phyloP scores from a whole-genome alignment of 495 filamentous ascomycete species.

The Durotheca rogersii region DNA sequence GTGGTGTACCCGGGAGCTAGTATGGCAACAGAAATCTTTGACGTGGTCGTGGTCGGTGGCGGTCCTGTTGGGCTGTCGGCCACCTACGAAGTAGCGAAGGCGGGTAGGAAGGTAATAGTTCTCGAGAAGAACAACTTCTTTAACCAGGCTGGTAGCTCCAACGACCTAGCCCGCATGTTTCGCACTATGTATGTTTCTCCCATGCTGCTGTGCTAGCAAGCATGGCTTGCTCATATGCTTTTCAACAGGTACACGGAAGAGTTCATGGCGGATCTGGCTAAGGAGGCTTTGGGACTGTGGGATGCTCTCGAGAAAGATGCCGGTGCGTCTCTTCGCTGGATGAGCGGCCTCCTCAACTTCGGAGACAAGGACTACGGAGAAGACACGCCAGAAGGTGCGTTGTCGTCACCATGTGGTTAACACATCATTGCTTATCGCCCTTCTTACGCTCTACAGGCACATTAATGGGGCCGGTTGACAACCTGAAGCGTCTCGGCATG shows the following conservation, averaged over 20 bases:
- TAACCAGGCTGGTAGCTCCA: conserved; percentile 20
- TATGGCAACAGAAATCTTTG: background rate
- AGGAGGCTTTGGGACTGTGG: conserved; percentile 15
- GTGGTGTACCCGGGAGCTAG: background rate
- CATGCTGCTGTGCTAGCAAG: background rate
- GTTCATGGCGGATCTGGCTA: conserved; percentile 24
- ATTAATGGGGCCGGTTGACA: background rate
- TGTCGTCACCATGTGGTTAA: background rate
- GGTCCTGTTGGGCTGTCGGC: background rate
- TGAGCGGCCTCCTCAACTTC: conserved; percentile 27
- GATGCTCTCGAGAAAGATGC: conserved; percentile 22
- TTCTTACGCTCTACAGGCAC: background rate
- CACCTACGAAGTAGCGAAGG: background rate
- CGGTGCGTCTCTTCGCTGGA: conserved; percentile 17
- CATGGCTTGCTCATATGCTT: background rate
- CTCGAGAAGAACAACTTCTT: conserved; percentile 1
- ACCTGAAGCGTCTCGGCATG: background rate
- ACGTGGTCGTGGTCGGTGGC: background rate
- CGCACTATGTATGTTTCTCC: conserved; percentile 14
- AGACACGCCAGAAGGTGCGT: conserved; percentile 17
- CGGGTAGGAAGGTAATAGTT: background rate
- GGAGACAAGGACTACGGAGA: conserved; percentile 13
- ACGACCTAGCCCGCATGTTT: conserved; percentile 23
- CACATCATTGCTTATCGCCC: background rate
- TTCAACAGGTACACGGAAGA: conserved; percentile 18